Evolutionary conservation across 2,329 filamentous ascomycete genomes (phyloP).

Genomic region (Alternaria sp.): DNA sequence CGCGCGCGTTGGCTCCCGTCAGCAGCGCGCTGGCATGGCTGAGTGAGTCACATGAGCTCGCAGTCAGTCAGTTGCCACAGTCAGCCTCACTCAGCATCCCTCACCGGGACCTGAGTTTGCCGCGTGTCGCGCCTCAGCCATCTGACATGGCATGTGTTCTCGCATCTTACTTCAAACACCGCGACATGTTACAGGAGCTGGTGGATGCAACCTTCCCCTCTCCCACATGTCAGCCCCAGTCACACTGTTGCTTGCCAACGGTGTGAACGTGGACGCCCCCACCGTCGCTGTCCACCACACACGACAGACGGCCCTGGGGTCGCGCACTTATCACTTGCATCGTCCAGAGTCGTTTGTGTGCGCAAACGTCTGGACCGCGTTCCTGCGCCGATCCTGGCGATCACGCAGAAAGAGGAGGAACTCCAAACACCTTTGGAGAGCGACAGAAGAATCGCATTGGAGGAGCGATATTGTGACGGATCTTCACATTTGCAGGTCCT

Average conservation of each 20-base stretch:
- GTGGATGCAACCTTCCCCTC: neutral
- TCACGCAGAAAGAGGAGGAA: neutral
- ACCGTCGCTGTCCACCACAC: neutral
- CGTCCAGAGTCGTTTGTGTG: neutral
- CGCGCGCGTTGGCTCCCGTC: constrained; percentile 11
- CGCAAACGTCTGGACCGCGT: constrained; percentile 7
- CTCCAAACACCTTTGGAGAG: neutral
- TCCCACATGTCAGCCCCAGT: neutral
- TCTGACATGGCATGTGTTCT: neutral
- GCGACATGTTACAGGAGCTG: neutral
- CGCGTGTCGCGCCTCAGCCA: constrained; percentile 1
- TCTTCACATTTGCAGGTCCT: constrained; percentile 7
- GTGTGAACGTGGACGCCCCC: neutral
- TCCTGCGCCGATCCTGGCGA: constrained; percentile 3
- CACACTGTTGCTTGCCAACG: neutral
- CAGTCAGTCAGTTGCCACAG: neutral
- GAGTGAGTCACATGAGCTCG: constrained; percentile 15
- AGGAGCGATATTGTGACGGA: constrained; percentile 1
- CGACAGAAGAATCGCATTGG: neutral
- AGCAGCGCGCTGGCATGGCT: constrained; percentile 5
- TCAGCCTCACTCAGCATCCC: constrained; percentile 2
- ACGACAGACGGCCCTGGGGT: constrained; percentile 1
- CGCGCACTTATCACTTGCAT: neutral
- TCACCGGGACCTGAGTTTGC: neutral
- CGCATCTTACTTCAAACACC: neutral